Evolutionary conservation across 495 filamentous ascomycete species (phyloP).

Genomic region (Usnea hakonensis): DNA sequence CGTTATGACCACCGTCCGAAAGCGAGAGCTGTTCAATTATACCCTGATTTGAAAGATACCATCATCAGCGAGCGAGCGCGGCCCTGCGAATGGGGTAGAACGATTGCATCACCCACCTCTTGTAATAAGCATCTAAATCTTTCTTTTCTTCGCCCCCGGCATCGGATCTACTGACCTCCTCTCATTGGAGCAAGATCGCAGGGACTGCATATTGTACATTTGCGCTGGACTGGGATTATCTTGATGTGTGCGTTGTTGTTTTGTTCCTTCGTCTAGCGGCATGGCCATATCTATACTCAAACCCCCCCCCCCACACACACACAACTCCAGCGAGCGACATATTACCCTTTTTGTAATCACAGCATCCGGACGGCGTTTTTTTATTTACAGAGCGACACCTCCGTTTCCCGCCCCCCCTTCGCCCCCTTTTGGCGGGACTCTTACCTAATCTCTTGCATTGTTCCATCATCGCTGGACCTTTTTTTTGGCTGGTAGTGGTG

Average conservation of each 20-base stretch:
- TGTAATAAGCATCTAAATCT: slow-evolving; percentile 21
- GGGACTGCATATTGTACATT: slow-evolving; percentile 2
- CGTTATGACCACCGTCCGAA: slow-evolving; percentile 51
- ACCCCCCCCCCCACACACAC: neutral
- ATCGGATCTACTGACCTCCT: neutral
- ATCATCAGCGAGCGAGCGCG: slow-evolving; percentile 17
- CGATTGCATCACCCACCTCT: slow-evolving; percentile 17
- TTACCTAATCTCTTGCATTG: slow-evolving; percentile 7
- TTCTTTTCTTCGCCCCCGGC: slow-evolving; percentile 2
- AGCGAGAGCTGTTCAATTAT: slow-evolving; percentile 8
- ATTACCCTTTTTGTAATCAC: slow-evolving; percentile 1
- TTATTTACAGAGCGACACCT: neutral
- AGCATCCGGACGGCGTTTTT: slow-evolving; percentile 3
- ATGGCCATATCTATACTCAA: neutral
- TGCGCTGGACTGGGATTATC: neutral
- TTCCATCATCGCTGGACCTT: neutral
- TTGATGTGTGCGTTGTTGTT: neutral
- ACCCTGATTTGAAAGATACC: slow-evolving; percentile 12
- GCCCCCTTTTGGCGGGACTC: neutral
- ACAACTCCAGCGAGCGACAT: neutral
- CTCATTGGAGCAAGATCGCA: neutral
- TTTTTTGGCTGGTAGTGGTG: too few species aligned
- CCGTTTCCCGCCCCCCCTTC: neutral
- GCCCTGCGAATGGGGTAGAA: slow-evolving; percentile 14
- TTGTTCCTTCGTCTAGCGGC: slow-evolving; percentile 1